Percentiles rank a stretch among this genome's conserved stretches.
Conservation (phyloP, 1,284 basidiomycete genomes). For the Cryptococcus deneoformans region DNA sequence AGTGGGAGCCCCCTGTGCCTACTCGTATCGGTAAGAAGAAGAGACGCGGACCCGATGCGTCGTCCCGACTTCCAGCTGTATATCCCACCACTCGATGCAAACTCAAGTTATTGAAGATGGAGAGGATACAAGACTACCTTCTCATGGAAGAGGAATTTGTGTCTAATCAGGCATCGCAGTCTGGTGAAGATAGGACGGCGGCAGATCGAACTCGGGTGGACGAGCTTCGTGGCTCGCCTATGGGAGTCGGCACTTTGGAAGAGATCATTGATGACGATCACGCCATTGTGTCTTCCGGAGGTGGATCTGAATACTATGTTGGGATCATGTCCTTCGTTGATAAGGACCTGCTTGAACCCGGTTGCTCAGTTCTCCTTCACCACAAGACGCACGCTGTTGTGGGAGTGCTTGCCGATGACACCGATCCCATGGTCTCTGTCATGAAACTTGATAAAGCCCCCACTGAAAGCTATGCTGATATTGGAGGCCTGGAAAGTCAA, state of each 20-base stretch:
- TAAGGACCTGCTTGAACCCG: constrained; percentile 96
- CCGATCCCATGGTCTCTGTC: constrained; percentile 96
- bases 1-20: constrained; percentile 98
- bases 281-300: constrained; percentile 92
- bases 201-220: constrained; percentile 94
- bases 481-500: constrained; percentile 94
- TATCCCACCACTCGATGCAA: constrained; percentile 95
- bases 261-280: constrained; percentile 99
- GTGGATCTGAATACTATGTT: constrained; percentile 97
- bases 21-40: constrained; percentile 97
- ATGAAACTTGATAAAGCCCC: constrained; percentile 99
- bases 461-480: constrained; percentile 97
- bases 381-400: constrained; percentile 96
- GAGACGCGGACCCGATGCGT: constrained; percentile 84
- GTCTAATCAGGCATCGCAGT: constrained; percentile 87
- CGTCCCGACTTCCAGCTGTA: constrained; percentile 89
- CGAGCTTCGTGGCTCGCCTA: constrained; percentile 90
- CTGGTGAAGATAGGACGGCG: constrained; percentile 88
- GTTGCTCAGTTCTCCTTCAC: constrained; percentile 91
- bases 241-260: constrained; percentile 96
- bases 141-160: constrained; percentile 98
- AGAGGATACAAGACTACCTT: constrained; percentile 98
- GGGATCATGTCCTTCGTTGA: constrained; percentile 99
- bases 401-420: constrained; percentile 92
- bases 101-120: constrained; percentile 90